These are phyloP conservation scores for Eucalyptus microcorys DNA, from an alignment of 345 rosid species.

Conservation along the genomic window DNA sequence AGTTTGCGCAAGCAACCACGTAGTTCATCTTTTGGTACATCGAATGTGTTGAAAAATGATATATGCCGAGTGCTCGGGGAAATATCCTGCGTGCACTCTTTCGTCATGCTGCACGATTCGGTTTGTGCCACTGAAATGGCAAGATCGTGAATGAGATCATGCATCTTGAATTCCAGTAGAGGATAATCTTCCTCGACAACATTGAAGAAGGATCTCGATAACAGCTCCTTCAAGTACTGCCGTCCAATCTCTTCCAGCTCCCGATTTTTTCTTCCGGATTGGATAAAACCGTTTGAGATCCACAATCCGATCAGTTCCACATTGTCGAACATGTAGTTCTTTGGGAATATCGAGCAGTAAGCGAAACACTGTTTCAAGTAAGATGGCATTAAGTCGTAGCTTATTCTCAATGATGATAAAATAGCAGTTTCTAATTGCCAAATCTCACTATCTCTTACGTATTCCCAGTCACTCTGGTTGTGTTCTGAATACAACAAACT, in stretches of 20 bases:
- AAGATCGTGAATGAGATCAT: slow-evolving; percentile 16
- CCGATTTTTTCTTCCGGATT: background rate
- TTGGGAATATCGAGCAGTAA: slow-evolving; percentile 12
- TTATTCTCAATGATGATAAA: slow-evolving; percentile 2
- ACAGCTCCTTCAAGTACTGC: slow-evolving; percentile 1
- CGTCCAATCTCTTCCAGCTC: background rate
- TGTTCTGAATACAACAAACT: background rate
- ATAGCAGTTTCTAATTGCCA: slow-evolving; percentile 7
- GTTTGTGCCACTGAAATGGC: background rate
- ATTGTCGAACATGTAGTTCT: background rate
- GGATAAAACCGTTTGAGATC: background rate
- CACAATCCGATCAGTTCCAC: background rate
- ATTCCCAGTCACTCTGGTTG: background rate
- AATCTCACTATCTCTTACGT: background rate
- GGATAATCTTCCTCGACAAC: background rate
- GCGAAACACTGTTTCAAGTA: slow-evolving; percentile 22
- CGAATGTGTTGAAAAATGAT: background rate
- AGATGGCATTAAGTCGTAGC: slow-evolving; percentile 14
- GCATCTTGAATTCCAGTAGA: background rate
- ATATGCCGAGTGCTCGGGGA: background rate
- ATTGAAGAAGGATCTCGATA: slow-evolving; percentile 13
- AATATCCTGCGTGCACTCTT: background rate
- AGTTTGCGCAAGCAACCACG: background rate
- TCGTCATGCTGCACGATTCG: background rate
- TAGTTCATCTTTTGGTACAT: background rate